Percentiles rank a stretch among this genome's conserved stretches.
phyloP scores from a whole-genome alignment of 768 basidiomycete species.

The Tulasnella calospora region DNA sequence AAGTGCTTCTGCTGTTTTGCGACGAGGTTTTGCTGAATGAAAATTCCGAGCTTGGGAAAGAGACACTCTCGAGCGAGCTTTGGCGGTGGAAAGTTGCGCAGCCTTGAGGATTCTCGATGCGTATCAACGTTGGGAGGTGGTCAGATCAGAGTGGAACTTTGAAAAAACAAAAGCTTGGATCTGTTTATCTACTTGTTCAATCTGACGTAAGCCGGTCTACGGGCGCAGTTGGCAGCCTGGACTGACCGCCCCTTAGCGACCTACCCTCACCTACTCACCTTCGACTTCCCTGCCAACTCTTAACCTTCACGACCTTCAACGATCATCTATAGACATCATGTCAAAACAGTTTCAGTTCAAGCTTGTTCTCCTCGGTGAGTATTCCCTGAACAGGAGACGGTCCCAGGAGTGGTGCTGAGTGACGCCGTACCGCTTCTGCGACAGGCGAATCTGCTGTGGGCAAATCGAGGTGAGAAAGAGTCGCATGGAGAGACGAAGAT shows the following conservation, averaged over 20 bases:
- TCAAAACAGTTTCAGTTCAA: conserved; percentile 94
- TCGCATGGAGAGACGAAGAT: neutral
- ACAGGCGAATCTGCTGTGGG: conserved; percentile 96
- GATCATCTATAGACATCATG: conserved; percentile 48
- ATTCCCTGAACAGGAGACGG: neutral
- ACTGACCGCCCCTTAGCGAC: conserved; percentile 7
- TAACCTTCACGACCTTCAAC: neutral
- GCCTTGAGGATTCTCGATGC: neutral
- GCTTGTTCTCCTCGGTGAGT: conserved; percentile 86
- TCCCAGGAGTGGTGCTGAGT: neutral
- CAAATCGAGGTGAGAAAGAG: conserved; percentile 72
- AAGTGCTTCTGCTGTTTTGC: neutral
- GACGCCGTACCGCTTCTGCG: neutral
- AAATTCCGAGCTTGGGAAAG: neutral
- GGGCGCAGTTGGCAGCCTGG: conserved; percentile 5
- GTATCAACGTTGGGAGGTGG: neutral
- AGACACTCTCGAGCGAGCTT: neutral
- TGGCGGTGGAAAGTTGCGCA: neutral
- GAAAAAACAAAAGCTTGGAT: neutral
- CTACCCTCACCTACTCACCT: neutral
- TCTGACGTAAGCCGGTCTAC: neutral
- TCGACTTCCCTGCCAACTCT: neutral
- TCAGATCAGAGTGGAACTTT: neutral
- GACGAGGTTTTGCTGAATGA: neutral
- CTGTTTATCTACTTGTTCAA: neutral